Evolutionary conservation across 495 filamentous ascomycete genomes (phyloP), one percentile per base, ranked within the genome.

Genomic region (Oleoguttula mirabilis): DNA sequence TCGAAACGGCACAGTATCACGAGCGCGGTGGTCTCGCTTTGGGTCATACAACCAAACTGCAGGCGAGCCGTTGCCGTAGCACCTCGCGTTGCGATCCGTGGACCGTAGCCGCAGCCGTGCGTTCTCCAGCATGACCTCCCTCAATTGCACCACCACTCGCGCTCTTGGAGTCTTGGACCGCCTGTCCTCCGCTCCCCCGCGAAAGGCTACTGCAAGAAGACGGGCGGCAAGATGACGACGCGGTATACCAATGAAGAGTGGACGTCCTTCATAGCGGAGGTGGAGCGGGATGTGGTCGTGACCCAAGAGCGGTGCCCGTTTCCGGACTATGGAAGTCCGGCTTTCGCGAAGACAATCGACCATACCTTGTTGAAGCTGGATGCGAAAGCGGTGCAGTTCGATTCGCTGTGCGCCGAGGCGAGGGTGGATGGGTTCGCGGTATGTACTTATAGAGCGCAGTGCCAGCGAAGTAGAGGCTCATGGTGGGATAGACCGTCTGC

Each of bases 361-460:
- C 79, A 84, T 57, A 84, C 79, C 17, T 65, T 79, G 21, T 51
- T 83, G 24, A 68, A 69, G 30, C 56, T 67, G 23, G 68, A 74
- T 45, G 70, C 73, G 17, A 73, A 66, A 12, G 48, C 51, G 19
- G 50, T 52, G 4, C 69, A 79, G 45, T 70, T 84, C 49, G 70
- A 80, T 57, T 48, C 36, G n/a, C 64, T 83, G 28, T 83, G 79
- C 55, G 56, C 61, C 5, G 79, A 82, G 64, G 79, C 79, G 36
- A 62, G 57, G 20, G 60, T 66, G 14, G 58, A 74, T 50, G 54
- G 64, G 36, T 84, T 84, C 54, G 74, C 72, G 49, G 69, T 70
- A 59, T 31, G 62, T 28, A n/a, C 25, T 28, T 28, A n/a, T n/a
- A 28, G 25, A 28, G 7, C 25, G 39, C 35, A 24, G 21, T 43